These are phyloP conservation scores for Farysia itapuensis DNA, from an alignment of 1,284 basidiomycete species.

Conservation along the genomic window DNA sequence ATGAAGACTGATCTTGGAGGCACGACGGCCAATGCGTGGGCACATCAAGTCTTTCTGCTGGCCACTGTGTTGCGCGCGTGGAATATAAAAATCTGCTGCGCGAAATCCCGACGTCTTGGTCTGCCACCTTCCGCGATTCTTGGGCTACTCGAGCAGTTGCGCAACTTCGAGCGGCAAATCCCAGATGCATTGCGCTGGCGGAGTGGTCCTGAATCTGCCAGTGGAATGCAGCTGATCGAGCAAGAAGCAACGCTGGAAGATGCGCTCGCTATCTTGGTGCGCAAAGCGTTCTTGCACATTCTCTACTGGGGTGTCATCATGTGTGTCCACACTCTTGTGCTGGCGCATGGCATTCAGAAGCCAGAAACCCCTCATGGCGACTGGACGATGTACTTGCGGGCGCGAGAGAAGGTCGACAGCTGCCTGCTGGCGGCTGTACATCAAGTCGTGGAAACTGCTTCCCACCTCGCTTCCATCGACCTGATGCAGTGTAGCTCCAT, in stretches of 20 bases:
- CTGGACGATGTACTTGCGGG: conserved; percentile 9
- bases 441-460: conserved; percentile 16
- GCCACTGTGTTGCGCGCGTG: conserved; percentile 19
- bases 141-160: conserved; percentile 20
- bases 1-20: conserved; percentile 14
- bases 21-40: conserved; percentile 19
- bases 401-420: conserved; percentile 20
- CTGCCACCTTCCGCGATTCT: conserved; percentile 18
- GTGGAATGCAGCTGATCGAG: conserved; percentile 9
- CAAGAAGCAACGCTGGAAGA: conserved; percentile 19
- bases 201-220: not conserved
- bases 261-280: conserved; percentile 23
- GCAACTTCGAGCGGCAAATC: conserved; percentile 23
- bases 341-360: conserved; percentile 16
- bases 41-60: conserved; percentile 19
- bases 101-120: conserved; percentile 20
- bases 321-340: conserved; percentile 18
- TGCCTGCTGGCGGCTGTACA: conserved; percentile 14
- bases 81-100: conserved; percentile 21
- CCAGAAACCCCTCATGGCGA: conserved; percentile 10
- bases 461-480: conserved; percentile 21
- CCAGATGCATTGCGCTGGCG: conserved; percentile 23
- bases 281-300: conserved; percentile 19
- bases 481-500: conserved; percentile 30
- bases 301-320: conserved; percentile 23